These are phyloP conservation scores for Citrullus amarus DNA, from an alignment of 306 rosid genomes.

Conservation along the genomic window DNA sequence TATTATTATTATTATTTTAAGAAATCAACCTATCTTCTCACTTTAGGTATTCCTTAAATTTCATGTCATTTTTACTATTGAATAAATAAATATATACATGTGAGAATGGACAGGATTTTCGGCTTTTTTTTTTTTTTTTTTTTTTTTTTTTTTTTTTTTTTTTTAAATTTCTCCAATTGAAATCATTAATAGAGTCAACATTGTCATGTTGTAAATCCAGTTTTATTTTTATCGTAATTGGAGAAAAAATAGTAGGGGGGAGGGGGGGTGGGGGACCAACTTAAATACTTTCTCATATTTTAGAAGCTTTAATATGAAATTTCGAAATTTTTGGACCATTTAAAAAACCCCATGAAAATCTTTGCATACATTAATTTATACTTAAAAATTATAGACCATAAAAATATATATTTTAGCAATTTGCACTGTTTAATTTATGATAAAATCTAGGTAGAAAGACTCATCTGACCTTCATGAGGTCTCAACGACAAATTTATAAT, in stretches of 20 bases:
- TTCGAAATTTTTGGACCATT: not conserved
- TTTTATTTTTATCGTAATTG: not conserved
- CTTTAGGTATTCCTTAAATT: not conserved
- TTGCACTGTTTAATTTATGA: not conserved
- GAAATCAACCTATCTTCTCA: not conserved
- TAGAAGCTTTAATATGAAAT: not conserved
- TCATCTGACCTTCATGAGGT: no score
- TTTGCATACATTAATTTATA: no score
- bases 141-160: no score
- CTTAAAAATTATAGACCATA: not conserved
- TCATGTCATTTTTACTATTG: not conserved
- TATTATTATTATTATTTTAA: no score
- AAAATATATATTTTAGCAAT: not conserved
- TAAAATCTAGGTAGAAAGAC: no score
- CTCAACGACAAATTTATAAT: no score
- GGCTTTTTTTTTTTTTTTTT: no score
- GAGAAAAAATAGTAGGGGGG: not conserved
- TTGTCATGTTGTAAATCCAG: not conserved
- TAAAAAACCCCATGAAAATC: not conserved
- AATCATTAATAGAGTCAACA: not conserved
- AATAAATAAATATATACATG: not conserved
- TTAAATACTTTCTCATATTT: not conserved
- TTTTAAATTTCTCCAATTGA: not conserved
- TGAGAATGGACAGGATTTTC: not conserved
- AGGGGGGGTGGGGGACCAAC: not conserved